phyloP scores from a whole-genome alignment of 2,329 filamentous ascomycete species.

The Ampelomyces quisqualis region DNA sequence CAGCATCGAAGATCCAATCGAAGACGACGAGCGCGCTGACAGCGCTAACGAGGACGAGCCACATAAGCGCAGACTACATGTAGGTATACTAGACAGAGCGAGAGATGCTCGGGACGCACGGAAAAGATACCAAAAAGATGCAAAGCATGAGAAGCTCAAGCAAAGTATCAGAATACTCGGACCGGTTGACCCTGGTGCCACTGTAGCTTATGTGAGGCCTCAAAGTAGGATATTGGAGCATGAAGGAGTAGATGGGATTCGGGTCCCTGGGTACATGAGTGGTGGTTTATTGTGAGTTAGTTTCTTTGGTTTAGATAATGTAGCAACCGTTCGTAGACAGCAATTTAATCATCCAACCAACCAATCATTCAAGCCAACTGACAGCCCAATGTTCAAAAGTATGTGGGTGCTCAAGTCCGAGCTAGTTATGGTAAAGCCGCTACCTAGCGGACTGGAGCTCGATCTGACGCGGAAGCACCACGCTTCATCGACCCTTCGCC shows the following conservation, averaged over 20 bases:
- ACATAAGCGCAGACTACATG: slow-evolving; percentile 3
- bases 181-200: slow-evolving; percentile 27
- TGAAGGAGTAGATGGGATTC: slow-evolving; percentile 1
- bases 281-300: background rate
- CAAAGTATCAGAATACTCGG: slow-evolving; percentile 36
- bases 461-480: background rate
- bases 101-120: slow-evolving; percentile 26
- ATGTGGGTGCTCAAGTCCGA: too few species aligned
- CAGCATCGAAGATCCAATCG: background rate
- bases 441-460: background rate
- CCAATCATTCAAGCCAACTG: too few species aligned
- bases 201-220: slow-evolving; percentile 15
- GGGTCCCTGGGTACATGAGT: slow-evolving; percentile 10
- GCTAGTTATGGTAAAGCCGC: slow-evolving; percentile 10
- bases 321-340: background rate
- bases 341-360: too few species aligned
- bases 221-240: slow-evolving; percentile 3
- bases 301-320: background rate
- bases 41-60: slow-evolving; percentile 5
- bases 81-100: slow-evolving; percentile 25
- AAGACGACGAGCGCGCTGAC: slow-evolving; percentile 1
- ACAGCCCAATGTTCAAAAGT: too few species aligned
- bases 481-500: background rate
- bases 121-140: slow-evolving; percentile 20
- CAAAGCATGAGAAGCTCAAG: slow-evolving; percentile 32